Evolutionary conservation across 805 yeast species (phyloP), one percentile per base, ranked within the genome.

Genomic region (Barnettozyma sucrosica): DNA sequence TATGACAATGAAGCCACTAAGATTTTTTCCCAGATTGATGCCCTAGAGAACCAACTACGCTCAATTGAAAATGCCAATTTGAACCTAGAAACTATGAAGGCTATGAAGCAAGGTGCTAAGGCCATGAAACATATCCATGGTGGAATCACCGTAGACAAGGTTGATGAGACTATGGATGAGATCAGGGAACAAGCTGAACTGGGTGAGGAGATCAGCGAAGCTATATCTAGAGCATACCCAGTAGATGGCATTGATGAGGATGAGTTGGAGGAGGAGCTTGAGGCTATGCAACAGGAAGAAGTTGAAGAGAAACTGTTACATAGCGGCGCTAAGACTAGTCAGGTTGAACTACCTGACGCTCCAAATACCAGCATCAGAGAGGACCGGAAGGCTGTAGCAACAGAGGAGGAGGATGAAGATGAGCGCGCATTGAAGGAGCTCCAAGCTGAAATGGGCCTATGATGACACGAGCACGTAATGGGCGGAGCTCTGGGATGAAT

Each of bases 51-150:
- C 44, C 97, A 93, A 69, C 74, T 92, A 58, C 80, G 80, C 52
- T 87, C 98, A 18, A 87, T 93, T 50, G 99, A 93, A 69, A 79
- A 85, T 45, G 99, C 99, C 45, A 92, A 92, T 71, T 79, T 93
- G 81, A 93, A 93, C 74, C 74, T 88, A 68, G 99, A 93, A 70
- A 93, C 99, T 28, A 87, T 93, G 96, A 89, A 89, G 76, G 96
- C 96, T 45, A 93, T 93, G 98, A 85, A 92, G 68, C 95, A 89
- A 66, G 98, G 98, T 51, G 96, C 99, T 5, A 77, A 78, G 63
- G 98, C 98, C 37, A 89, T 93, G 96, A 89, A 90, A 65, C 85
- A 85, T 61, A 92, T 93, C 61, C 98, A 93, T 66, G 90, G 89
- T 54, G 96, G 89, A 61, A 81, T 93, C 72, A 84, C 93, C 64